A percentile compares a stretch with the other conserved stretches of the same genome.
phyloP scores from a whole-genome alignment of 164 flowering plant genomes.

The Vitis rupestris region DNA sequence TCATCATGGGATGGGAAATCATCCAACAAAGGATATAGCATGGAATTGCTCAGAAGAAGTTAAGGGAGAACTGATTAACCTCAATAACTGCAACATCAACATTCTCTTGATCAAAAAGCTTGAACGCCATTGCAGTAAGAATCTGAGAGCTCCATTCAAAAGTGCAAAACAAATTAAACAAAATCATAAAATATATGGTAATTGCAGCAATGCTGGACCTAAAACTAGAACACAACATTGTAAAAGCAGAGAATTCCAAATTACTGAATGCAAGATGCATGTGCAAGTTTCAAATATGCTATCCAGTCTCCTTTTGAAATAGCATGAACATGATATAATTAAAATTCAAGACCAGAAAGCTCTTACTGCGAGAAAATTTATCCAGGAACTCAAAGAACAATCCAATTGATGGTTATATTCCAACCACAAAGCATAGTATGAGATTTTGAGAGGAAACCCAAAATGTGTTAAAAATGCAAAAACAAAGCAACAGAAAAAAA shows the following conservation, averaged over 20 bases:
- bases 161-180: background rate
- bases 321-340: background rate
- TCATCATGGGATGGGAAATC: background rate
- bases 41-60: background rate
- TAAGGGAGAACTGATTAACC: slow-evolving; percentile 36
- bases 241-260: background rate
- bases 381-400: background rate
- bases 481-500: too few relatives aligned
- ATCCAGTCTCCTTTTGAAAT: background rate
- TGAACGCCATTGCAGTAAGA: slow-evolving; percentile 82
- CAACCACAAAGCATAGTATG: background rate
- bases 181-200: background rate
- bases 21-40: background rate
- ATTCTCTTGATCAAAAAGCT: slow-evolving; percentile 69
- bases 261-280: background rate
- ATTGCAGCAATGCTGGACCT: background rate
- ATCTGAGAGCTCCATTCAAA: slow-evolving; percentile 50
- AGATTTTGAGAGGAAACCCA: too few relatives aligned
- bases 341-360: background rate
- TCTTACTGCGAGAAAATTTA: background rate
- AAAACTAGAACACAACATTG: background rate
- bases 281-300: background rate
- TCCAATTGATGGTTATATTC: background rate
- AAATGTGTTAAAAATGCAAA: too few relatives aligned
- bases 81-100: slow-evolving; percentile 91